Conservation (phyloP, 768 basidiomycete genomes). For the Polyporus arcularius region DNA sequence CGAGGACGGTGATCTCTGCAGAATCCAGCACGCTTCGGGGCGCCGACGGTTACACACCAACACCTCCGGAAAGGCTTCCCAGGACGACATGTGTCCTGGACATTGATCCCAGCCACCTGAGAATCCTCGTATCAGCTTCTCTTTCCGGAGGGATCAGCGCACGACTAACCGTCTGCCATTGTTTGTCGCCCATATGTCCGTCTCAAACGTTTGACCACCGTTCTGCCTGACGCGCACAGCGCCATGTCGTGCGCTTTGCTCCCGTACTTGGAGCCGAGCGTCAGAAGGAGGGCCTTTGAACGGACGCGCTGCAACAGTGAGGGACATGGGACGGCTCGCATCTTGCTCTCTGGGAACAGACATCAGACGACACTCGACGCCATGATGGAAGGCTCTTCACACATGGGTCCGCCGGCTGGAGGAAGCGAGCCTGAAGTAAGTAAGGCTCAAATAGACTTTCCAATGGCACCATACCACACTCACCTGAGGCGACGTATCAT, state of each 20-base stretch:
- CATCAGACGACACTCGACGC: too few species aligned
- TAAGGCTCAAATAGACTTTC: too few species aligned
- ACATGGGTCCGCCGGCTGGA: too few species aligned
- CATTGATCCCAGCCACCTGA: neutral
- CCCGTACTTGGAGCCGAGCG: neutral
- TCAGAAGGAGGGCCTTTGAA: neutral
- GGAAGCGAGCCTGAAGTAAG: too few species aligned
- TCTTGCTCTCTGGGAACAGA: too few species aligned
- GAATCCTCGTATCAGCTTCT: neutral
- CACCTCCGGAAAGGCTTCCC: neutral
- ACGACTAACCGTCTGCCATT: conserved; percentile 12
- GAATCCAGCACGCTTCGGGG: neutral
- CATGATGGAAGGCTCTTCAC: too few species aligned
- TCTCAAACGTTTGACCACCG: conserved; percentile 2
- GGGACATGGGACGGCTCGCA: too few species aligned
- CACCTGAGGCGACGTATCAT: neutral
- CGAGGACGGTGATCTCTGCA: neutral
- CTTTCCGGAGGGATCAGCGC: conserved; percentile 12
- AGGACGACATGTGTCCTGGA: neutral
- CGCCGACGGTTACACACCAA: neutral
- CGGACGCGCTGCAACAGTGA: neutral
- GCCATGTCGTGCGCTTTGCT: too few species aligned
- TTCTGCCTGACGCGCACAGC: conserved; percentile 7
- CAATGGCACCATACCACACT: neutral
- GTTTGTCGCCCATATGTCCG: neutral